A percentile compares a stretch with the other conserved stretches of the same genome.
Evolutionary conservation across 306 rosid species (phyloP).

Genomic region (Styphnolobium japonicum): DNA sequence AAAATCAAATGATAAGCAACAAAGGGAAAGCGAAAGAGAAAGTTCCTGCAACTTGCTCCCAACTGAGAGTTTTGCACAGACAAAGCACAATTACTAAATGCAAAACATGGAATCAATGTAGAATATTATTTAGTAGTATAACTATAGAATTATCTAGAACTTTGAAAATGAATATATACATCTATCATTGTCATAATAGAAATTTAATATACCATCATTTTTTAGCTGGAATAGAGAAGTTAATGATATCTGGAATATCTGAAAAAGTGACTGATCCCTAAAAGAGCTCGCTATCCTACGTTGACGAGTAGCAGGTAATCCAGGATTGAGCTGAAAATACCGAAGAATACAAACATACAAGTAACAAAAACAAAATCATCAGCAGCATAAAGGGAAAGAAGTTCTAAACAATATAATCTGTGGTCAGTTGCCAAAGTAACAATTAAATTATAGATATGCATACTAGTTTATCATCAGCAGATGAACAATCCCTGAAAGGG

Average conservation of each 20-base stretch:
- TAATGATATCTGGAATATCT: constrained; percentile 46
- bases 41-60: constrained; percentile 52
- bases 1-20: constrained; percentile 50
- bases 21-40: constrained; percentile 36
- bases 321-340: constrained; percentile 37
- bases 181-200: constrained; percentile 2
- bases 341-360: not conserved
- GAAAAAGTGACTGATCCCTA: constrained; percentile 42
- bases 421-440: not conserved
- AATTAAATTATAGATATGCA: not conserved
- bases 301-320: constrained; percentile 43
- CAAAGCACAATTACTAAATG: constrained; percentile 18
- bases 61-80: constrained; percentile 27
- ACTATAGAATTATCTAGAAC: not conserved
- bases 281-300: constrained; percentile 50
- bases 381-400: not conserved
- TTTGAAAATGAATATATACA: not conserved
- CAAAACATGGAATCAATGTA: not conserved
- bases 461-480: not conserved
- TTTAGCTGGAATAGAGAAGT: constrained; percentile 43
- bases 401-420: constrained; percentile 3
- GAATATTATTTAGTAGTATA: not conserved
- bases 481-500: not conserved
- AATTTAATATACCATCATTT: constrained; percentile 38
- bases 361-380: constrained; percentile 13